These are phyloP conservation scores for Pythium angustatum DNA, from an alignment of 352 stramenopile genomes.

Conservation along the genomic window DNA sequence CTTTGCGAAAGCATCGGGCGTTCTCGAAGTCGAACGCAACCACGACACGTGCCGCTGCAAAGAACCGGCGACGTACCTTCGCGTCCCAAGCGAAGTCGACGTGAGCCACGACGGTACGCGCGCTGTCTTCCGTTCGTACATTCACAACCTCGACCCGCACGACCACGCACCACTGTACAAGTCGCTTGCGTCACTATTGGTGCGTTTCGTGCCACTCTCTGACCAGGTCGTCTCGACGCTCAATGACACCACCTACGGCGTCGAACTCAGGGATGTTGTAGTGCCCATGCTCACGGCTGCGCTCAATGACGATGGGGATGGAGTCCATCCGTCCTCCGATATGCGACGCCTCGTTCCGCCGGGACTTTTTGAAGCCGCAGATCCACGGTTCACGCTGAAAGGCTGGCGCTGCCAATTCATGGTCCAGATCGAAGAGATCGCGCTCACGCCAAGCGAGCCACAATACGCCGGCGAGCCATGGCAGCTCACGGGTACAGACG, in stretches of 20 bases:
- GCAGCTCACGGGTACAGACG: neutral
- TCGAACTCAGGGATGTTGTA: neutral
- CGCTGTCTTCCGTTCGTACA: slow-evolving; percentile 21
- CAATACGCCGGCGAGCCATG: neutral
- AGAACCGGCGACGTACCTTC: neutral
- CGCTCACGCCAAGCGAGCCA: neutral
- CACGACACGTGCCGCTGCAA: neutral
- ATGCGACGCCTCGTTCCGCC: neutral
- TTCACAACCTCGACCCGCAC: slow-evolving; percentile 36
- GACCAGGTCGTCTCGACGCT: slow-evolving; percentile 21
- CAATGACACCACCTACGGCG: neutral
- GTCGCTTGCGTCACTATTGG: slow-evolving; percentile 22
- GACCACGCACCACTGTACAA: slow-evolving; percentile 20
- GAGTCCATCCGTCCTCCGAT: neutral
- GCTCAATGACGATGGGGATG: too few relatives aligned
- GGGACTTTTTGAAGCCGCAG: neutral
- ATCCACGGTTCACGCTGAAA: neutral
- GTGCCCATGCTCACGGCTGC: neutral
- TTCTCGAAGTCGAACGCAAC: neutral
- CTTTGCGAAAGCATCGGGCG: neutral
- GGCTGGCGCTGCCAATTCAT: neutral
- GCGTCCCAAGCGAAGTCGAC: neutral
- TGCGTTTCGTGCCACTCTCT: slow-evolving; percentile 31
- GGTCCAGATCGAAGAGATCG: neutral
- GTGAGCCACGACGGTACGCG: neutral